Conservation (phyloP, 169 alveolate species). For the Theileria equi region DNA sequence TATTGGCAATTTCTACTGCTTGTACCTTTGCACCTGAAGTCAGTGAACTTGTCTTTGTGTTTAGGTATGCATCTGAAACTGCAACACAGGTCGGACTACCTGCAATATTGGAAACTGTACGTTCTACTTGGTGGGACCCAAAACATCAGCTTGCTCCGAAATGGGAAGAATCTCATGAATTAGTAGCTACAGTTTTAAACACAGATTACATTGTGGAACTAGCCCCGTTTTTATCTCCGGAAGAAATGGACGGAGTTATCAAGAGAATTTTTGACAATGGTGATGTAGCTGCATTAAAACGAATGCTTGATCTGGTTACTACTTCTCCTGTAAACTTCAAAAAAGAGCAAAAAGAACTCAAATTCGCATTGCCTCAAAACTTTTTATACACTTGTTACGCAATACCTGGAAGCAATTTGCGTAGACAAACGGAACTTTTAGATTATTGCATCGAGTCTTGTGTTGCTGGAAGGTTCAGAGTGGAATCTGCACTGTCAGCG, state of each 20-base stretch:
- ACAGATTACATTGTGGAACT: conserved; percentile 40
- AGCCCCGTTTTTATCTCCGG: conserved; percentile 43
- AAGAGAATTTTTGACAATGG: conserved; percentile 14
- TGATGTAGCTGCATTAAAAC: conserved; percentile 18
- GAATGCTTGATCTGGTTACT: conserved; percentile 11
- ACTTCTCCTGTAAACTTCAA: conserved; percentile 32
- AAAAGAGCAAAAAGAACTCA: conserved; percentile 40
- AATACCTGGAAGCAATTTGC: conserved; percentile 14
- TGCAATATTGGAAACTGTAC: conserved; percentile 19
- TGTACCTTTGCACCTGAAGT: conserved; percentile 15
- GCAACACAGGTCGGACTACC: conserved; percentile 3
- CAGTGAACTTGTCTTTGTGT: conserved; percentile 1
- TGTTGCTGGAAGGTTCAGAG: conserved; percentile 27
- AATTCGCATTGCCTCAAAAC: conserved; percentile 55
- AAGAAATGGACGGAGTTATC: conserved; percentile 34
- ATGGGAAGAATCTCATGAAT: no score
- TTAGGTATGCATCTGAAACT: background rate
- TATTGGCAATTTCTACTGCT: background rate
- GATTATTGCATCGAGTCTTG: conserved; percentile 53
- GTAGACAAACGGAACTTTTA: conserved; percentile 30
- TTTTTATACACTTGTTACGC: conserved; percentile 55
- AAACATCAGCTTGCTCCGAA: conserved; percentile 12
- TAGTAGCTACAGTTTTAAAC: background rate
- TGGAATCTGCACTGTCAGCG: conserved; percentile 53
- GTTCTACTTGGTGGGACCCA: conserved; percentile 42